Evolutionary conservation across 768 basidiomycete species (phyloP).

Genomic region (Amanita pseudoporphyria): DNA sequence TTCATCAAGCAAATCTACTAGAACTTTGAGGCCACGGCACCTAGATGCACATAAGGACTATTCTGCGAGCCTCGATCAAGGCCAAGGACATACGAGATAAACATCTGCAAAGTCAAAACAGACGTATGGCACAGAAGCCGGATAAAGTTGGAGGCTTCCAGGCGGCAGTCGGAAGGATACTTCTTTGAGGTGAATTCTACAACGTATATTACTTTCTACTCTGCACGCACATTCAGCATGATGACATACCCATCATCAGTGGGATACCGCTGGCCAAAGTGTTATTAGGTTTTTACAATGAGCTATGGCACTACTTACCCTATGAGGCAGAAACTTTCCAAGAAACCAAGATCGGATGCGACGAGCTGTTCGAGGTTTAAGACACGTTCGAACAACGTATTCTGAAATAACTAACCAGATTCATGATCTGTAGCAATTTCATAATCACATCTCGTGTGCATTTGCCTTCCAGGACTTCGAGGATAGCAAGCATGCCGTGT

Average conservation of each 20-base stretch:
- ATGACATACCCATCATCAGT: slow-evolving; percentile 74
- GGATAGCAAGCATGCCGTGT: slow-evolving; percentile 91
- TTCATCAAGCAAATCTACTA: slow-evolving; percentile 95
- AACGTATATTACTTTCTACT: slow-evolving; percentile 1
- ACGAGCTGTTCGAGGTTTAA: slow-evolving; percentile 34
- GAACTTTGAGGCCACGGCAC: slow-evolving; percentile 88
- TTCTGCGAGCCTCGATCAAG: background rate
- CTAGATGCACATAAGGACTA: slow-evolving; percentile 25
- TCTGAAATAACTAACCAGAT: slow-evolving; percentile 46
- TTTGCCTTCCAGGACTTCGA: slow-evolving; percentile 87
- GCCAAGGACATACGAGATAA: slow-evolving; percentile 74
- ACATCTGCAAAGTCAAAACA: slow-evolving; percentile 93
- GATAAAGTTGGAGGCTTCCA: slow-evolving; percentile 95
- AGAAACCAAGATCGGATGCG: slow-evolving; percentile 65
- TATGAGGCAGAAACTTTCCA: slow-evolving; percentile 94
- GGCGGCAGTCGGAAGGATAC: slow-evolving; percentile 83
- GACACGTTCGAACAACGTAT: slow-evolving; percentile 27
- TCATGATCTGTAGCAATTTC: slow-evolving; percentile 82
- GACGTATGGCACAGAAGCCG: slow-evolving; percentile 88
- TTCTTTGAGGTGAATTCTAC: slow-evolving; percentile 90
- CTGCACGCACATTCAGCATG: background rate
- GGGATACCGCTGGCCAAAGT: slow-evolving; percentile 67
- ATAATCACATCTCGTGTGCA: slow-evolving; percentile 80
- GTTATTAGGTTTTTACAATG: slow-evolving; percentile 7
- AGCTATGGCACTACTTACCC: slow-evolving; percentile 34